Conservation (phyloP, 2,329 filamentous ascomycete genomes). For the Penicillium sp. region DNA sequence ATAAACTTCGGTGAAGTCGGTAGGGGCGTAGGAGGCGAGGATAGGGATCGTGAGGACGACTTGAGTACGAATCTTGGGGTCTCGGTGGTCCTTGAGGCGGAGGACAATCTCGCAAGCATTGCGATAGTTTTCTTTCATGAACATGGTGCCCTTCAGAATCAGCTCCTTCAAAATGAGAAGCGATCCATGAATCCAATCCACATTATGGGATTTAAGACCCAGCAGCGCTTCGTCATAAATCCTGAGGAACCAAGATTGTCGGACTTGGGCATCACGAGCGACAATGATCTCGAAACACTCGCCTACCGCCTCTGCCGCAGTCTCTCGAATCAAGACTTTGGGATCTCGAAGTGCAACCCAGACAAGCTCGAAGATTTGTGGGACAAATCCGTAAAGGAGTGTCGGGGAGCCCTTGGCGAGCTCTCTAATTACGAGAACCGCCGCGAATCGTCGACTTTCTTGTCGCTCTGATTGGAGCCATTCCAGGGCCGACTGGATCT, state of each 20-base stretch:
- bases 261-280: constrained; percentile 86
- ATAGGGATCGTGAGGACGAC: constrained; percentile 91
- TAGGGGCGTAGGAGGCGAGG: constrained; percentile 87
- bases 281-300: constrained; percentile 96
- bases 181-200: constrained; percentile 93
- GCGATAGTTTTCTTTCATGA: constrained; percentile 94
- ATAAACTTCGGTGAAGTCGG: constrained; percentile 84
- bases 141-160: constrained; percentile 95
- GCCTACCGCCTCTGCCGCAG: constrained; percentile 89
- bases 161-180: constrained; percentile 91
- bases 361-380: constrained; percentile 93
- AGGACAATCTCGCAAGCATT: constrained; percentile 92
- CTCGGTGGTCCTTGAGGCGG: constrained; percentile 89
- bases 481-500: constrained; percentile 94
- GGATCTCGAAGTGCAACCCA: constrained; percentile 92
- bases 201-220: constrained; percentile 77
- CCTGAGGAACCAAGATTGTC: constrained; percentile 84
- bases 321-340: constrained; percentile 88
- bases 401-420: constrained; percentile 92
- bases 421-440: constrained; percentile 87
- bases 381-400: constrained; percentile 91
- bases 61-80: constrained; percentile 83
- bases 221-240: constrained; percentile 85
- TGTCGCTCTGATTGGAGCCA: constrained; percentile 95
- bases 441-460: constrained; percentile 90